Conservation (phyloP, 108 stramenopile species). For the Pseudonitzschia multiseries region DNA sequence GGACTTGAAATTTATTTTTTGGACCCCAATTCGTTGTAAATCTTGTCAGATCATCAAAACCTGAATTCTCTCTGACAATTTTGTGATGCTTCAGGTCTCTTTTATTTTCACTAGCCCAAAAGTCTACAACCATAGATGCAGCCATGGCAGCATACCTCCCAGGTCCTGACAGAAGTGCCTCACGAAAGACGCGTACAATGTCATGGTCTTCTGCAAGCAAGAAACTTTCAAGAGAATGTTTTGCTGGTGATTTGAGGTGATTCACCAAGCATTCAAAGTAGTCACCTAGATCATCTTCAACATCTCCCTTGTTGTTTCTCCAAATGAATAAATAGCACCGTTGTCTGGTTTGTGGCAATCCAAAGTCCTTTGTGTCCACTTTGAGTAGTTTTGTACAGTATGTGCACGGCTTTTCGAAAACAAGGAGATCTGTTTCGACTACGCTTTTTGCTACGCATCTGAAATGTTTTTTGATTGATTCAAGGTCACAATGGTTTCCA, state of each 20-base stretch:
- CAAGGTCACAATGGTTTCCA: conserved; percentile 9
- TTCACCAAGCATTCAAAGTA: conserved; percentile 60
- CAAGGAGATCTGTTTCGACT: conserved; percentile 20
- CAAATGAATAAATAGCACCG: conserved; percentile 75
- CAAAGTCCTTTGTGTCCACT: conserved; percentile 71
- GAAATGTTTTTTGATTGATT: conserved; percentile 17
- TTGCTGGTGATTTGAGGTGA: conserved; percentile 53
- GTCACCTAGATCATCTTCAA: conserved; percentile 57
- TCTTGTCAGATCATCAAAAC: conserved; percentile 48
- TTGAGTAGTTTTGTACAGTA: conserved; percentile 60
- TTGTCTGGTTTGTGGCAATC: conserved; percentile 76
- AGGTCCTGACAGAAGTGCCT: background rate
- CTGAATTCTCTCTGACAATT: conserved; percentile 37
- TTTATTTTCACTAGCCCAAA: conserved; percentile 53
- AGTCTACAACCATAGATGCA: conserved; percentile 44
- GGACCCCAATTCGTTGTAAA: background rate
- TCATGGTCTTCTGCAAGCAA: conserved; percentile 67
- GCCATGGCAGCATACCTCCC: no score
- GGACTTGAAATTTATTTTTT: conserved; percentile 49
- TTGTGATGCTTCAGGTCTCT: conserved; percentile 52
- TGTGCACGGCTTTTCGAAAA: conserved; percentile 48
- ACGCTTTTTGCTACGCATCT: conserved; percentile 33
- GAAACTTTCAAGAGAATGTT: conserved; percentile 70
- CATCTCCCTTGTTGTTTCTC: conserved; percentile 31
- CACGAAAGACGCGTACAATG: conserved; percentile 67